These are phyloP conservation scores for Rhodamnia rubescens DNA, from an alignment of 345 rosid genomes.

Conservation along the genomic window DNA sequence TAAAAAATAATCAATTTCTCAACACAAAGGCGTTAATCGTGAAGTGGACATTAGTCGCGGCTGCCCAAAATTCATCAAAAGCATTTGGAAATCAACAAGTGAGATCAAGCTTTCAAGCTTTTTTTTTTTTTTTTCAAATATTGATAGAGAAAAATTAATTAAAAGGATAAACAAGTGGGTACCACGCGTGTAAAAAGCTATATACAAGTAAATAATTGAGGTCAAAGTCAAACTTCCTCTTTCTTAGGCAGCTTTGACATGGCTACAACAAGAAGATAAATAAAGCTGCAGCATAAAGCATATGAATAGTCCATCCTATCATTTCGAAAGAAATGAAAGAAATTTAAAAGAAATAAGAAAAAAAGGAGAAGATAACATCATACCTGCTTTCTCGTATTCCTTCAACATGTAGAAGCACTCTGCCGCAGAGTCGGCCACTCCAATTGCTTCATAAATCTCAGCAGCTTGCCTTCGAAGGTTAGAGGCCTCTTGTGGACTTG, in stretches of 20 bases:
- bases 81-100: background rate
- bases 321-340: background rate
- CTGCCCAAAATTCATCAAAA: background rate
- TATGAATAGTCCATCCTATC: background rate
- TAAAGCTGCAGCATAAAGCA: background rate
- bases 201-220: background rate
- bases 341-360: background rate
- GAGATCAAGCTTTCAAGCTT: background rate
- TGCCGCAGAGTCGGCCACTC: conserved; percentile 32
- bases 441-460: conserved; percentile 28
- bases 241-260: background rate
- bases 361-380: background rate
- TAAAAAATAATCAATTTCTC: background rate
- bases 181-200: background rate
- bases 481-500: conserved; percentile 22
- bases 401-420: conserved; percentile 24
- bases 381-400: conserved; percentile 19
- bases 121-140: background rate
- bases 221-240: background rate
- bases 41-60: background rate
- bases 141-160: background rate
- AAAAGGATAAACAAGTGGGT: background rate
- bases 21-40: background rate
- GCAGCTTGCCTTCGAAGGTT: conserved; percentile 32
- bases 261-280: background rate